Percentiles rank a stretch among this genome's conserved stretches.
phyloP scores from a whole-genome alignment of 2,329 filamentous ascomycete species.

The Penicillium hordei region DNA sequence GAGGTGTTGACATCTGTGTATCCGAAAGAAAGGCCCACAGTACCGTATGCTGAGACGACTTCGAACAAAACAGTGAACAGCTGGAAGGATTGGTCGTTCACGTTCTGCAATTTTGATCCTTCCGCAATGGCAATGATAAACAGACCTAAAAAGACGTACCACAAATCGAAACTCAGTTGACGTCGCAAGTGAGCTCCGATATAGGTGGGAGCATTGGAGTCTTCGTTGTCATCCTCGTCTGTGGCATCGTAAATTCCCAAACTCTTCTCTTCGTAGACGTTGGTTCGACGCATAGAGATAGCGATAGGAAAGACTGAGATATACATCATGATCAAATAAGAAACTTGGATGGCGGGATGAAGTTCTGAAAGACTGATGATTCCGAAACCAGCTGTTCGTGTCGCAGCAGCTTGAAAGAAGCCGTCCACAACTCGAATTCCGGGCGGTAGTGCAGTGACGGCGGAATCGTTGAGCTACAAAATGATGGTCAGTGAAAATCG shows the following conservation, averaged over 20 bases:
- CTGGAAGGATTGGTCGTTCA: constrained; percentile 59
- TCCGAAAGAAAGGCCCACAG: constrained; percentile 85
- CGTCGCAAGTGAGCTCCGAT: constrained; percentile 87
- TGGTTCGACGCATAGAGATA: constrained; percentile 89
- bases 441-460: constrained; percentile 66
- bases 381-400: constrained; percentile 85
- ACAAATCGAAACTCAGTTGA: constrained; percentile 94
- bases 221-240: constrained; percentile 52
- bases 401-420: constrained; percentile 85
- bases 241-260: constrained; percentile 67
- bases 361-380: constrained; percentile 74
- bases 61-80: constrained; percentile 76
- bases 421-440: constrained; percentile 80
- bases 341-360: constrained; percentile 88
- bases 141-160: constrained; percentile 92
- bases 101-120: constrained; percentile 66
- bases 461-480: constrained; percentile 65
- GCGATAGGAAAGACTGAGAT: constrained; percentile 96
- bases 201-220: constrained; percentile 69
- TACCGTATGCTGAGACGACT: constrained; percentile 87
- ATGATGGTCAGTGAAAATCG: constrained; percentile 14
- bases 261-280: constrained; percentile 85
- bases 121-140: constrained; percentile 93
- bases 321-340: constrained; percentile 99
- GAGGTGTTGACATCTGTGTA: constrained; percentile 74